These are phyloP conservation scores for Sugiyamaella neomexicana DNA, from an alignment of 1,139 yeast species.

Conservation along the genomic window DNA sequence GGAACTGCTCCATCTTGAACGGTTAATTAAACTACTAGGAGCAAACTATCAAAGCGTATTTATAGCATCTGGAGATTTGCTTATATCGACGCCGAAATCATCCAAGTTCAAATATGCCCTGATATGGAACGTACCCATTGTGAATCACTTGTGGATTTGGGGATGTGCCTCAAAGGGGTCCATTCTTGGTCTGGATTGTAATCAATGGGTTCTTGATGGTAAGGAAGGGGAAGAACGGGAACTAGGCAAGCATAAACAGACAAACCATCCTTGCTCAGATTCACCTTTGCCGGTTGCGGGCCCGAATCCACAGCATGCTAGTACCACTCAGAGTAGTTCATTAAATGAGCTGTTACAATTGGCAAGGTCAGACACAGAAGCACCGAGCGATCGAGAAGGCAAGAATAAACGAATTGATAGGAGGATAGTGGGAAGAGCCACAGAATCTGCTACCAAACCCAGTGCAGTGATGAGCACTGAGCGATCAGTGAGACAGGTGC, in stretches of 20 bases:
- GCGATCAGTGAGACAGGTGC: neutral
- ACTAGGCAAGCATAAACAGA: slow-evolving; percentile 4
- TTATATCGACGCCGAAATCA: slow-evolving; percentile 58
- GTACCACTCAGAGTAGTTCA: slow-evolving; percentile 3
- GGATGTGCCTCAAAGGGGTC: slow-evolving; percentile 40
- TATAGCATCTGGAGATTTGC: slow-evolving; percentile 57
- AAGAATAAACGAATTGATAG: slow-evolving; percentile 7
- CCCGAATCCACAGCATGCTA: neutral
- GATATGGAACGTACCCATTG: slow-evolving; percentile 58
- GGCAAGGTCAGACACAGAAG: slow-evolving; percentile 11
- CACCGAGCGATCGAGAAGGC: neutral
- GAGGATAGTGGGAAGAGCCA: slow-evolving; percentile 23
- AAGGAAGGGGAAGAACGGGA: slow-evolving; percentile 17
- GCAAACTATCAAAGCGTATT: slow-evolving; percentile 54
- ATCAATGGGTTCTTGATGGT: slow-evolving; percentile 49
- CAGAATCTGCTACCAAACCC: slow-evolving; percentile 14
- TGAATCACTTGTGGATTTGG: slow-evolving; percentile 55
- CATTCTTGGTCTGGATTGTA: slow-evolving; percentile 35
- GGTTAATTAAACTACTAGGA: slow-evolving; percentile 52
- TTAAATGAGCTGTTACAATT: slow-evolving; percentile 7
- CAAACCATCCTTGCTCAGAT: neutral
- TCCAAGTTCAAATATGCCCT: slow-evolving; percentile 51
- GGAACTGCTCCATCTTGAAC: slow-evolving; percentile 72
- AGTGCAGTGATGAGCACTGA: neutral
- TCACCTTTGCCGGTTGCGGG: neutral